Conservation (phyloP, 2,329 filamentous ascomycete genomes). For the Pseudogymnoascus sp. region DNA sequence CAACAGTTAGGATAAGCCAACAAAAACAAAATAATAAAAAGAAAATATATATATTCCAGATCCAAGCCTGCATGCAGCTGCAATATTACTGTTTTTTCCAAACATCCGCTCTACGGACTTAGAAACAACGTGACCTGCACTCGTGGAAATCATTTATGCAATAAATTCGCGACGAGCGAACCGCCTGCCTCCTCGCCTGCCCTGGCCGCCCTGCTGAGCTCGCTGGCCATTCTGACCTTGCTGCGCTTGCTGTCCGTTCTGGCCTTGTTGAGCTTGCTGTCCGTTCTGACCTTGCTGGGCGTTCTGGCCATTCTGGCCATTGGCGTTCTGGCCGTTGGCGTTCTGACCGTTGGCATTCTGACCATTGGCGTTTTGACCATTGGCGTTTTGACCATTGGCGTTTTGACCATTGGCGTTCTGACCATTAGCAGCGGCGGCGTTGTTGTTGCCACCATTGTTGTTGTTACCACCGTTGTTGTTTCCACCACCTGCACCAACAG, state of each 20-base stretch:
- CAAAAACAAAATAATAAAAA: neutral
- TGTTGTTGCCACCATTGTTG: constrained; percentile 17
- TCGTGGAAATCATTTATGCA: neutral
- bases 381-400: neutral
- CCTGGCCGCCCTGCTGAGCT: neutral
- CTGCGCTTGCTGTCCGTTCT: neutral
- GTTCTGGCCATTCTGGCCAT: neutral
- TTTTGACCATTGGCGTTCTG: constrained; percentile 15
- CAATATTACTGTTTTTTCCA: neutral
- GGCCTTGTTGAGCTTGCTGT: neutral
- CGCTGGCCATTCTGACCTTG: neutral
- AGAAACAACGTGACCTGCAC: neutral
- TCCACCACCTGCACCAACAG: constrained; percentile 24
- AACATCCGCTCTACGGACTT: constrained; percentile 2
- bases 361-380: constrained; percentile 1
- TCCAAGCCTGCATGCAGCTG: neutral
- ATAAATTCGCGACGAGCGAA: neutral
- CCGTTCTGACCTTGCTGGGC: neutral
- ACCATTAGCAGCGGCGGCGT: constrained; percentile 15
- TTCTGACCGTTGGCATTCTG: neutral
- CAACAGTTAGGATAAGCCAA: neutral
- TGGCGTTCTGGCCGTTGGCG: neutral
- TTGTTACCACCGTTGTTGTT: constrained; percentile 17
- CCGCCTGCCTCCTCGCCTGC: neutral
- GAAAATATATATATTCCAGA: constrained; percentile 6